phyloP scores from a whole-genome alignment of 805 yeast genomes.

The Cyberlindnera maritima region DNA sequence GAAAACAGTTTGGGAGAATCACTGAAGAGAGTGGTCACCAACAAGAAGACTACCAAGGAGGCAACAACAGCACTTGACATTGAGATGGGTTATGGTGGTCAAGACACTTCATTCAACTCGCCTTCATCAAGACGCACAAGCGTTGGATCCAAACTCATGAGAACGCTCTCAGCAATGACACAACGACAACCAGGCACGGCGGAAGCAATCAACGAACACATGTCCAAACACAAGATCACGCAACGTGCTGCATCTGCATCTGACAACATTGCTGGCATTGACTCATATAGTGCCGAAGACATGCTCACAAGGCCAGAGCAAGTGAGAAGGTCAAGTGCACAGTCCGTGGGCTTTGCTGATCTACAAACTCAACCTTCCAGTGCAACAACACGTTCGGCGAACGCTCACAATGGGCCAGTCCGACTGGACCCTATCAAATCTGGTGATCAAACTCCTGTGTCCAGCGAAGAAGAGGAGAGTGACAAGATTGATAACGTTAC shows the following conservation, averaged over 20 bases:
- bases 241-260: conserved; percentile 40
- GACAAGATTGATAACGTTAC: neutral
- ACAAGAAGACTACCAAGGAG: neutral
- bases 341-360: neutral
- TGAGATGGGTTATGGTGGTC: conserved; percentile 16
- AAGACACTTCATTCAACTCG: neutral
- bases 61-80: conserved; percentile 6
- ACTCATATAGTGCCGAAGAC: conserved; percentile 26
- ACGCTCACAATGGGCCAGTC: neutral
- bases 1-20: conserved; percentile 34
- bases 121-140: neutral
- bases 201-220: conserved; percentile 31
- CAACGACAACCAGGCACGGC: conserved; percentile 24
- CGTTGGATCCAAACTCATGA: conserved; percentile 14
- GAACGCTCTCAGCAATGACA: conserved; percentile 22
- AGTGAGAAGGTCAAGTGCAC: conserved; percentile 8
- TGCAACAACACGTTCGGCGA: neutral
- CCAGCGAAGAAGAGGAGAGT: neutral
- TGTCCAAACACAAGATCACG: conserved; percentile 39
- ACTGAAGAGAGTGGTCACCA: conserved; percentile 30
- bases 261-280: conserved; percentile 45
- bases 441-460: conserved; percentile 2
- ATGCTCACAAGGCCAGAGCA: conserved; percentile 13
- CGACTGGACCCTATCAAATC: conserved; percentile 2
- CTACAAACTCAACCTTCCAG: neutral